phyloP scores from a whole-genome alignment of 768 basidiomycete species.

The Tremella yokohamensis region DNA sequence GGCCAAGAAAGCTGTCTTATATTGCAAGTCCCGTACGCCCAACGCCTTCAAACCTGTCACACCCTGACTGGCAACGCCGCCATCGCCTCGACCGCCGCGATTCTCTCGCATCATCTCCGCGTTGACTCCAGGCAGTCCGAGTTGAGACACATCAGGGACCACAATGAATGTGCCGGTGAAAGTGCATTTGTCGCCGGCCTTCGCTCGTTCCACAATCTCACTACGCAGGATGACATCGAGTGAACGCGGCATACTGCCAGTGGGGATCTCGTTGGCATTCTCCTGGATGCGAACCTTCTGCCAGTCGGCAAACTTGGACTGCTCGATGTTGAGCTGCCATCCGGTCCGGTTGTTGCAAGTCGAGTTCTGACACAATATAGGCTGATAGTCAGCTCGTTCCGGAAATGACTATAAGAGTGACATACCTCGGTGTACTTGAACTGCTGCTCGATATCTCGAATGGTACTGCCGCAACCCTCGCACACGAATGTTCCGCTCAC shows the following conservation, averaged over 20 bases:
- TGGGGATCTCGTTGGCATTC: constrained; percentile 97
- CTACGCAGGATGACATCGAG: constrained; percentile 91
- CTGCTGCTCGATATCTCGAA: constrained; percentile 94
- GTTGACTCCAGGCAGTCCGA: constrained; percentile 91
- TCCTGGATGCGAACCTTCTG: constrained; percentile 99
- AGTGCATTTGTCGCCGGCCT: constrained; percentile 97
- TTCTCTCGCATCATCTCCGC: constrained; percentile 87
- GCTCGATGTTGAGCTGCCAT: constrained; percentile 94
- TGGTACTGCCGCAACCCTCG: constrained; percentile 76
- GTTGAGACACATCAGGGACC: constrained; percentile 94
- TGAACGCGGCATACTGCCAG: constrained; percentile 90
- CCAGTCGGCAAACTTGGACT: constrained; percentile 97
- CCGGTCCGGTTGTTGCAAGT: constrained; percentile 83
- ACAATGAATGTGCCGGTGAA: constrained; percentile 98
- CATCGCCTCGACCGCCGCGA: constrained; percentile 60
- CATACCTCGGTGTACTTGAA: constrained; percentile 97
- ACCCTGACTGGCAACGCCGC: constrained; percentile 60
- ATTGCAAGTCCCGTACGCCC: constrained; percentile 91
- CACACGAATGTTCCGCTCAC: constrained; percentile 91
- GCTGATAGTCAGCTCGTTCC: constrained; percentile 56
- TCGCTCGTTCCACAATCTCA: constrained; percentile 96
- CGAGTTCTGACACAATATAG: constrained; percentile 87
- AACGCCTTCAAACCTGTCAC: constrained; percentile 91
- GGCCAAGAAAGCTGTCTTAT: constrained; percentile 97
- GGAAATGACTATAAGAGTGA: too few relatives aligned